Percentiles rank a stretch among this genome's conserved stretches.
Conservation (phyloP, 306 rosid genomes). For the Spatholobus suberectus region DNA sequence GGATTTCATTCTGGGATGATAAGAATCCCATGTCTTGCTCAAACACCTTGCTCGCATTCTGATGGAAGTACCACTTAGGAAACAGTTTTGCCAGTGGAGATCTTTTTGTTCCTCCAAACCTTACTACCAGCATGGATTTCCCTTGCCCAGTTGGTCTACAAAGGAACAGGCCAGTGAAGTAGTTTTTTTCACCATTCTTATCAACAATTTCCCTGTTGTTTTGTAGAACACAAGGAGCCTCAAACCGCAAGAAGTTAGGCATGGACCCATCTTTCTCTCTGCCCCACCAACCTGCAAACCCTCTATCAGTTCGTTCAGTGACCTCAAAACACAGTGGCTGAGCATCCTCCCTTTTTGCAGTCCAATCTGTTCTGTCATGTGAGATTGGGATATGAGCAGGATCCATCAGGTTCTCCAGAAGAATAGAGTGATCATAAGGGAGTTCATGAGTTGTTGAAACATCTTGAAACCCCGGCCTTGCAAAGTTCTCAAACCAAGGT, state of each 20-base stretch:
- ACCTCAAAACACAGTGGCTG: constrained; percentile 78
- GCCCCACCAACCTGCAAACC: constrained; percentile 98
- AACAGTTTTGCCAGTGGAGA: constrained; percentile 63
- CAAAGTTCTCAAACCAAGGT: constrained; percentile 95
- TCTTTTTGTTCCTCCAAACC: constrained; percentile 81
- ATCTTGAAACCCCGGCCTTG: constrained; percentile 85
- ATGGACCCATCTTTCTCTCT: constrained; percentile 54
- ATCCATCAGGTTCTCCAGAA: constrained; percentile 94
- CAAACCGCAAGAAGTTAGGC: constrained; percentile 72
- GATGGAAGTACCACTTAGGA: constrained; percentile 93
- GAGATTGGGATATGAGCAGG: constrained; percentile 98
- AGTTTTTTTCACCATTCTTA: constrained; percentile 63
- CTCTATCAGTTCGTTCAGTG: constrained; percentile 77
- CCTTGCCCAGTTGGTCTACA: constrained; percentile 98
- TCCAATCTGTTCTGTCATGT: constrained; percentile 90
- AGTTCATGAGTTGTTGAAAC: constrained; percentile 85
- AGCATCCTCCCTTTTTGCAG: constrained; percentile 89
- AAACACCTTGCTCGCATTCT: constrained; percentile 91
- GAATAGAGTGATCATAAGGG: constrained; percentile 97
- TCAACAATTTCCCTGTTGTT: constrained; percentile 70
- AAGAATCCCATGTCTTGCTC: constrained; percentile 99
- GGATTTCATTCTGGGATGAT: constrained; percentile 88
- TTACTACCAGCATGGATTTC: constrained; percentile 88
- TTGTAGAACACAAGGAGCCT: constrained; percentile 91
- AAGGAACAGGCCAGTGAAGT: constrained; percentile 83